Percentiles rank a stretch among this genome's conserved stretches.
Conservation (phyloP, 306 rosid genomes). For the Phaseolus lunatus region DNA sequence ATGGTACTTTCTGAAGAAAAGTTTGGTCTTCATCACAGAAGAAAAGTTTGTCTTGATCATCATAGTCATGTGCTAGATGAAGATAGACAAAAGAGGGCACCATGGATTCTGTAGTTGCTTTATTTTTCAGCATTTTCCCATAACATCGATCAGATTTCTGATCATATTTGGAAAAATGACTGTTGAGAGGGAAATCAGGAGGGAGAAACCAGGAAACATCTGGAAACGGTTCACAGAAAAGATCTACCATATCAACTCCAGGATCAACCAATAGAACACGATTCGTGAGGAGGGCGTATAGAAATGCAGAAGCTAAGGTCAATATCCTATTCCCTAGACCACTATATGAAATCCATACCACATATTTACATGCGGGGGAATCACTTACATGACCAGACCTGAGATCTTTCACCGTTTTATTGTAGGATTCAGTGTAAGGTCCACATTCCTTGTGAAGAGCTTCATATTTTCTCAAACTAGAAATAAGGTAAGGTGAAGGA, state of each 20-base stretch:
- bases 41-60: constrained; percentile 68
- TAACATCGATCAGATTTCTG: constrained; percentile 60
- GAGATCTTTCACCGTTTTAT: constrained; percentile 58
- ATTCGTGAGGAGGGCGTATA: constrained; percentile 73
- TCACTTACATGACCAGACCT: constrained; percentile 50
- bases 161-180: constrained; percentile 50
- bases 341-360: constrained; percentile 76
- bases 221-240: constrained; percentile 77
- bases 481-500: constrained; percentile 65
- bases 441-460: constrained; percentile 71
- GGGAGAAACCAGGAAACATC: constrained; percentile 76
- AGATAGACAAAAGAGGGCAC: constrained; percentile 63
- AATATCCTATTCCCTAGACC: constrained; percentile 81
- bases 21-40: constrained; percentile 72
- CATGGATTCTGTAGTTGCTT: constrained; percentile 30
- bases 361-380: constrained; percentile 58
- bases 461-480: constrained; percentile 71
- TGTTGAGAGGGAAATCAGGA: constrained; percentile 60
- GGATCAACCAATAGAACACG: constrained; percentile 79
- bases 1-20: constrained; percentile 53
- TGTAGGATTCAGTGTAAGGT: constrained; percentile 66
- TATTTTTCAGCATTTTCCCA: constrained; percentile 67
- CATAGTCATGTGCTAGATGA: constrained; percentile 76
- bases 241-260: constrained; percentile 71
- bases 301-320: constrained; percentile 72